Evolutionary conservation across 1,284 basidiomycete species (phyloP).

Genomic region (Tilletia horrida): DNA sequence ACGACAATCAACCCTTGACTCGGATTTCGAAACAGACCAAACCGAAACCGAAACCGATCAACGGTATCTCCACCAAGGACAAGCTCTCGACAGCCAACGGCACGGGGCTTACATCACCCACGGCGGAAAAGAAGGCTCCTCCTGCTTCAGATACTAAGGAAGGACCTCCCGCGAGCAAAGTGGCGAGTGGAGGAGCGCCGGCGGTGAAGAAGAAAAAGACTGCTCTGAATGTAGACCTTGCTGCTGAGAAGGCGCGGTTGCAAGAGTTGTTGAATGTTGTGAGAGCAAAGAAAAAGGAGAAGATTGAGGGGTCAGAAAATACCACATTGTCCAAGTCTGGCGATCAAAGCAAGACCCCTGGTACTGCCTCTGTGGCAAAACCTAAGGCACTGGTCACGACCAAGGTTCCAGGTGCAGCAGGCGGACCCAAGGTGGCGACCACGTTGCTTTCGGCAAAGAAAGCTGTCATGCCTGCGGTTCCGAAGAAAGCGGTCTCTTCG

Average conservation of each 20-base stretch:
- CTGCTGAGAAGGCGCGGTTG: not conserved
- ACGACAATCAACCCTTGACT: not conserved
- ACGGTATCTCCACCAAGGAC: conserved; percentile 4
- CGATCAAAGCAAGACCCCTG: too few relatives aligned
- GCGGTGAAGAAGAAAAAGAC: conserved; percentile 8
- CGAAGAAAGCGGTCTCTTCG: not conserved
- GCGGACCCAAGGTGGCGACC: not conserved
- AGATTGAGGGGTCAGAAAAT: too few relatives aligned
- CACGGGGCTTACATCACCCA: not conserved
- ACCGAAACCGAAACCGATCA: conserved; percentile 2
- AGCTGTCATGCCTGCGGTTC: not conserved
- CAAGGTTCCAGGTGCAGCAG: not conserved
- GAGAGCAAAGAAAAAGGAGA: too few relatives aligned
- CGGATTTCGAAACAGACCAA: not conserved
- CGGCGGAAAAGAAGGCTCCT: not conserved
- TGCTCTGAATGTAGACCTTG: not conserved
- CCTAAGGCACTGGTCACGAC: not conserved
- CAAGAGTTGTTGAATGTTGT: not conserved
- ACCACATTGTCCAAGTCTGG: too few relatives aligned
- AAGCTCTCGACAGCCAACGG: not conserved
- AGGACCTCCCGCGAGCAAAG: too few relatives aligned
- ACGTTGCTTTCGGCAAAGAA: not conserved
- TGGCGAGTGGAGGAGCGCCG: too few relatives aligned
- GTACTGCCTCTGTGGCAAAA: too few relatives aligned
- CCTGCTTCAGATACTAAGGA: not conserved